phyloP scores from a whole-genome alignment of 2,329 filamentous ascomycete genomes.

The Fusarium denticulatum region DNA sequence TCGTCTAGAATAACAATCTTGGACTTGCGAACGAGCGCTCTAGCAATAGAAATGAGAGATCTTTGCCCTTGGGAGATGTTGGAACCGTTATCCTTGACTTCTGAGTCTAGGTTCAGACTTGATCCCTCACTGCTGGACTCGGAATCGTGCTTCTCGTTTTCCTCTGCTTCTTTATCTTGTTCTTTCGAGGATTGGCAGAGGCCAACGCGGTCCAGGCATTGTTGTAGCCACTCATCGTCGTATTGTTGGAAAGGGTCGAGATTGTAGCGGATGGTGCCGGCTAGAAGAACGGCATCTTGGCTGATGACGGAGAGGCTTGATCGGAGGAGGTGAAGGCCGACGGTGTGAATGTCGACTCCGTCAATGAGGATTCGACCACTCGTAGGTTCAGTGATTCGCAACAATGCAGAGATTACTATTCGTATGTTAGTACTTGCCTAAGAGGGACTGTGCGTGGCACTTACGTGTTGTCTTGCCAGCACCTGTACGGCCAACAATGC shows the following conservation, averaged over 20 bases:
- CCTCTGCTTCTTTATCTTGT: not conserved
- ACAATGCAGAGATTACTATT: constrained; percentile 11
- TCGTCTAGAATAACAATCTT: constrained; percentile 24
- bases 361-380: constrained; percentile 23
- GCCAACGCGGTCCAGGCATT: constrained; percentile 12
- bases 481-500: constrained; percentile 19
- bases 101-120: constrained; percentile 2
- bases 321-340: constrained; percentile 16
- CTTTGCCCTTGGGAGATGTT: constrained; percentile 25
- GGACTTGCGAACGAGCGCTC: constrained; percentile 10
- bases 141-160: not conserved
- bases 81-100: constrained; percentile 26
- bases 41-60: constrained; percentile 18
- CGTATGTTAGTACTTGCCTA: not conserved
- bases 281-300: constrained; percentile 25
- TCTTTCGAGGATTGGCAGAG: not conserved
- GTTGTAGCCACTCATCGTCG: constrained; percentile 8
- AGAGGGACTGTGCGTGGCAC: accelerated
- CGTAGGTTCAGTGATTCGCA: constrained; percentile 17
- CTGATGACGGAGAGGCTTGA: constrained; percentile 25
- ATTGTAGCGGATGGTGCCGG: constrained; percentile 21
- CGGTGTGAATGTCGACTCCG: constrained; percentile 16
- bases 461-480: constrained; percentile 24
- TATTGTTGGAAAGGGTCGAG: constrained; percentile 29
- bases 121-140: not conserved